Base-by-base conservation (phyloP, 2,329 filamentous ascomycete species). In the Aspergillus fumigatus region DNA sequence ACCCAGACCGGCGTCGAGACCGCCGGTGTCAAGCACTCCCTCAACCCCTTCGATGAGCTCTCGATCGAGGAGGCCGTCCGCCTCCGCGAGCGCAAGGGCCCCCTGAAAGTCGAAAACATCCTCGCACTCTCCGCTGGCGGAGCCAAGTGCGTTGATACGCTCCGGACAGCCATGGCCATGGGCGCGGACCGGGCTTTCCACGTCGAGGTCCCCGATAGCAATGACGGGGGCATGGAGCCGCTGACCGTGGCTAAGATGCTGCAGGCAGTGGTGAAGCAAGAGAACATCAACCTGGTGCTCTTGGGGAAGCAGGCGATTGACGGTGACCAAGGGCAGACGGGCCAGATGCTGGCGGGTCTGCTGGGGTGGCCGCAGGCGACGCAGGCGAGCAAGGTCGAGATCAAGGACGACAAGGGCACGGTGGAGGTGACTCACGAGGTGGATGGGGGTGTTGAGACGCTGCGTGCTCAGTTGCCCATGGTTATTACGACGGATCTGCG, bases 11-110 rank as follows among this genome's bases (percentile, higher is more conserved):
- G 86, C 71, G 88, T 99, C 77, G 93, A 97, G 26, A 96, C 90
- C 54, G 83, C 88, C 62, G 90, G 90, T 65, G 92, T 97, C 70
- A 97, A 97, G 79, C 93, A 97, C 83, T 92, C 88, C 73, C 93
- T 99, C 85, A 99, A 97, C 82, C 94, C 94, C 21, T 99, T 99
- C 79, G 94, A 99, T 81, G 94, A 99, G 77, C 89, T 99, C 70
- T 95, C 92, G 47, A 87, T 99, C 75, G 94, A 99, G 79, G 94
- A 97, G 80, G 90, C 92, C 52, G 90, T 97, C 52, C 91, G 90
- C 43, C 88, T 99, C 72, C 92, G 94, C 75, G 93, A 97, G 76
- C 89, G 90, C 80, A 89, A 90, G 75, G 85, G 85, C 19, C 83
- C 86, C 19, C 80, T 84, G 62, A 87, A 88, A 68, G 92, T 99